Conservation (phyloP, 768 basidiomycete genomes). For the Lactarius sp. region DNA sequence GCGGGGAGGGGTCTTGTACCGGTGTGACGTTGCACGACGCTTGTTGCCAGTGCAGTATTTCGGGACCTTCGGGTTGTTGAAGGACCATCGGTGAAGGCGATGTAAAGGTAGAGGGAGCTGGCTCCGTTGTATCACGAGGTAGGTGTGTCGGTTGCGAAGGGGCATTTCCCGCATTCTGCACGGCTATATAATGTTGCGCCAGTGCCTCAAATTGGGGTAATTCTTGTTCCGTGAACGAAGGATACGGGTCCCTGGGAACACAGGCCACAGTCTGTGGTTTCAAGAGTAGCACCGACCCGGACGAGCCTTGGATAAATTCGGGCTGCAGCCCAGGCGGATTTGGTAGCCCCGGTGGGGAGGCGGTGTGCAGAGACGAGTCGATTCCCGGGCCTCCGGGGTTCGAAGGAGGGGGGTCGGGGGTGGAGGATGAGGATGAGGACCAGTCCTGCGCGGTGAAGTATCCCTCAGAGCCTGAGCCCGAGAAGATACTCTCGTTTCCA, state of each 20-base stretch:
- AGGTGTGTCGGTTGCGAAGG: not conserved
- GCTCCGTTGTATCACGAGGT: not conserved
- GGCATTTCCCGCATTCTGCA: not conserved
- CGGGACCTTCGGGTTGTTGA: not conserved
- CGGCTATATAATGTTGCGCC: conserved; percentile 6
- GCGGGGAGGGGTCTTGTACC: not conserved
- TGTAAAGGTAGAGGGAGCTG: not conserved
- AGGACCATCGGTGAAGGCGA: not conserved
- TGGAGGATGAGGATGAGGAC: conserved; percentile 1
- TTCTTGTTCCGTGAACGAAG: not conserved
- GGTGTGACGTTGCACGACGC: not conserved
- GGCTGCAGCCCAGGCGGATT: not conserved
- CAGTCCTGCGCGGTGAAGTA: conserved; percentile 14
- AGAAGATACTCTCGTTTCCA: not conserved
- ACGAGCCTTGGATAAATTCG: conserved; percentile 17
- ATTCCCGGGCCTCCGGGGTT: not conserved
- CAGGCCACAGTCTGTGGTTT: not conserved
- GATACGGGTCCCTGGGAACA: not conserved
- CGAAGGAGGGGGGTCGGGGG: not conserved
- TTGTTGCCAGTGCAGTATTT: not conserved
- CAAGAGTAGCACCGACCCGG: not conserved
- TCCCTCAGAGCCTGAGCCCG: conserved; percentile 2
- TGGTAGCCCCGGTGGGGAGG: not conserved
- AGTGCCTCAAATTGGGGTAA: conserved; percentile 4
- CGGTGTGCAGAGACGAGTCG: not conserved